These are phyloP conservation scores for Leishmania martiniquensis DNA, from an alignment of 208 protist genomes.

Conservation along the genomic window DNA sequence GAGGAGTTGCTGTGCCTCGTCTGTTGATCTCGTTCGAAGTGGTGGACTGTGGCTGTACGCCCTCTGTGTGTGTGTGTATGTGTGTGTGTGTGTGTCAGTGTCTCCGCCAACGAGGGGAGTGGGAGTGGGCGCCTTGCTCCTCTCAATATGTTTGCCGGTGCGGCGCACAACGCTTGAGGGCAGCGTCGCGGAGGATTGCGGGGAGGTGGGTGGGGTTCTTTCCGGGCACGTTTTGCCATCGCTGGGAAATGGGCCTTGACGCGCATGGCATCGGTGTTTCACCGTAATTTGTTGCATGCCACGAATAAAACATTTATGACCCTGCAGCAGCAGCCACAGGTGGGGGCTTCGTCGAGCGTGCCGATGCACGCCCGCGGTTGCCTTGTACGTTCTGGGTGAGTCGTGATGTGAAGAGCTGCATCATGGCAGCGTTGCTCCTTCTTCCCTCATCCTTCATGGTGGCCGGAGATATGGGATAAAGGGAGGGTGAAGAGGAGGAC, in stretches of 20 bases:
- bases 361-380: neutral
- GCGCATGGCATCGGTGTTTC: neutral
- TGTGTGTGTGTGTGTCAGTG: too few species aligned
- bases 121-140: neutral
- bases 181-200: neutral
- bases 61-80: too few species aligned
- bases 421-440: neutral
- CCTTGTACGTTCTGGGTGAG: neutral
- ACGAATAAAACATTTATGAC: too few species aligned
- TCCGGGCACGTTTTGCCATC: neutral
- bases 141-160: neutral
- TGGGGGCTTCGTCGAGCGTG: neutral
- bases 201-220: neutral
- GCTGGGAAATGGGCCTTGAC: neutral
- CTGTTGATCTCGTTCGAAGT: neutral
- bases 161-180: neutral
- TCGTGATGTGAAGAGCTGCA: neutral
- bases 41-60: neutral
- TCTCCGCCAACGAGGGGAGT: neutral
- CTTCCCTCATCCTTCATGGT: too few species aligned
- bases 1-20: too few species aligned
- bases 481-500: neutral
- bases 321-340: neutral
- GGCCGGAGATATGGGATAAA: neutral
- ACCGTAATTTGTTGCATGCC: neutral